phyloP scores from a whole-genome alignment of 345 rosid species.

The Eucalyptus paniculata region DNA sequence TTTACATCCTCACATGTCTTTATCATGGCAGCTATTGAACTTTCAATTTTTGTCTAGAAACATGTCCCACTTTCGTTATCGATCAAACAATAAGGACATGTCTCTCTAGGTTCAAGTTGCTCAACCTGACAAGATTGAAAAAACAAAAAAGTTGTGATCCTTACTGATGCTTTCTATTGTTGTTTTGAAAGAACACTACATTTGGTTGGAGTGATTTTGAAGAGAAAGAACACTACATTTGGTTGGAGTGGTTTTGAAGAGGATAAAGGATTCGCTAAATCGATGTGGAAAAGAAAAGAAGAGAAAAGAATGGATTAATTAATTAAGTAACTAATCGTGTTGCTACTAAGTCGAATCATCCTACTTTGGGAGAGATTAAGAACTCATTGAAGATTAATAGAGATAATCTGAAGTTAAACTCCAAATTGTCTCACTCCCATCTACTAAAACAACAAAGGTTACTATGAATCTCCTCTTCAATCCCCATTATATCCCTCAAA shows the following conservation, averaged over 20 bases:
- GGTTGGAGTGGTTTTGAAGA: background rate
- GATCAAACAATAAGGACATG: background rate
- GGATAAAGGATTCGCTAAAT: background rate
- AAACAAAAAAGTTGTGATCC: background rate
- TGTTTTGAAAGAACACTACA: background rate
- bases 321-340: background rate
- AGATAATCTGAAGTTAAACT: background rate
- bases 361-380: background rate
- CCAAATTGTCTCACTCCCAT: background rate
- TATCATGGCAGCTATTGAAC: background rate
- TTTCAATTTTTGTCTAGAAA: background rate
- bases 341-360: background rate
- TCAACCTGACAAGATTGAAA: background rate
- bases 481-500: background rate
- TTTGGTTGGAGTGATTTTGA: background rate
- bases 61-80: background rate
- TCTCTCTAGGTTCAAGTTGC: background rate
- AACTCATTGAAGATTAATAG: background rate
- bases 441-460: background rate
- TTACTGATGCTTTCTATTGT: background rate
- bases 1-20: background rate
- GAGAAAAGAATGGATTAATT: background rate
- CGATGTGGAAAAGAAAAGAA: background rate
- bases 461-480: background rate
- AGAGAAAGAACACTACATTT: background rate